These are phyloP conservation scores for Solanum paucissectum DNA, from an alignment of 257 asterid genomes.

Conservation along the genomic window DNA sequence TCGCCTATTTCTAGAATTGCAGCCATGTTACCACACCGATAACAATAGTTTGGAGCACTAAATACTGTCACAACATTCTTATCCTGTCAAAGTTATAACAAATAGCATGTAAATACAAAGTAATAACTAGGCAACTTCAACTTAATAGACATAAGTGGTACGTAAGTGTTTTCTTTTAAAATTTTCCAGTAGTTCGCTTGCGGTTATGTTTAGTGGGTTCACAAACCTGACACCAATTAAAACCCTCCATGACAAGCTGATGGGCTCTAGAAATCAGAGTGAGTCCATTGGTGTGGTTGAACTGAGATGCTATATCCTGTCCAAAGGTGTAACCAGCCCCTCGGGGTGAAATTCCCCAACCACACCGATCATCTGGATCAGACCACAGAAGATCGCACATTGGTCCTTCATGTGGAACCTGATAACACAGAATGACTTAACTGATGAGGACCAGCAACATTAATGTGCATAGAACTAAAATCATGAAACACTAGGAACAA, in stretches of 20 bases:
- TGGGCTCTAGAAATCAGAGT: conserved; percentile 90
- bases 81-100: conserved; percentile 35
- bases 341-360: conserved; percentile 97
- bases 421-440: neutral
- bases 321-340: conserved; percentile 99
- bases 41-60: conserved; percentile 92
- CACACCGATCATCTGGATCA: conserved; percentile 96
- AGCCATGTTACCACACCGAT: conserved; percentile 97
- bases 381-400: conserved; percentile 99
- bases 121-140: neutral
- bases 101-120: neutral
- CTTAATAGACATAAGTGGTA: neutral
- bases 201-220: neutral
- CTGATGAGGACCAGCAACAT: neutral
- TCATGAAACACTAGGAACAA: neutral
- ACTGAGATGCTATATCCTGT: conserved; percentile 91
- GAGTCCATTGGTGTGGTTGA: conserved; percentile 96
- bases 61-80: conserved; percentile 94
- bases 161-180: neutral
- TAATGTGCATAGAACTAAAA: neutral
- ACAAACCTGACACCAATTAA: conserved; percentile 95
- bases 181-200: neutral
- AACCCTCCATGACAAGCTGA: conserved; percentile 99
- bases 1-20: conserved; percentile 94
- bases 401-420: conserved; percentile 99